phyloP scores from a whole-genome alignment of 352 stramenopile species.

The Phytophthora meadii region DNA sequence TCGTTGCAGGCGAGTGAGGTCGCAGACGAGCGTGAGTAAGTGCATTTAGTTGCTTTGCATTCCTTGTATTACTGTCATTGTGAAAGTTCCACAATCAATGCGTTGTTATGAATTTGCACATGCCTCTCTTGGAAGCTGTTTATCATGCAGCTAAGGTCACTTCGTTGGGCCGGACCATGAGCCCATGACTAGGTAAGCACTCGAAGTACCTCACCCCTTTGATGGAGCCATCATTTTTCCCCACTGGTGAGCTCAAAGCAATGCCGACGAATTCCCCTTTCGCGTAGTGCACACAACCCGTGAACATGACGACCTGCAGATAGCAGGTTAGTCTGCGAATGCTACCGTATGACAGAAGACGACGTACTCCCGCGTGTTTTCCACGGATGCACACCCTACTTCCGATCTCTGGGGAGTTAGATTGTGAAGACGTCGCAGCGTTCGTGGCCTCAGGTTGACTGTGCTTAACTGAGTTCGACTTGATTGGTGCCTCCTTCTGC shows the following conservation, averaged over 20 bases:
- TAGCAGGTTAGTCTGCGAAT: not conserved
- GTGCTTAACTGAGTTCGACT: not conserved
- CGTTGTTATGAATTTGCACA: slow-evolving; percentile 8
- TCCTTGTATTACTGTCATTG: slow-evolving; percentile 8
- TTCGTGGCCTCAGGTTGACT: slow-evolving; percentile 1
- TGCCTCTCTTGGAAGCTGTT: not conserved
- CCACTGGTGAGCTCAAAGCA: slow-evolving; percentile 55
- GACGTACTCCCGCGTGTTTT: slow-evolving; percentile 48
- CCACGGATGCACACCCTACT: slow-evolving; percentile 49
- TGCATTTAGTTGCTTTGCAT: not conserved
- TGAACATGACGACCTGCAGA: slow-evolving; percentile 63
- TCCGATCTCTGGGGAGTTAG: slow-evolving; percentile 24
- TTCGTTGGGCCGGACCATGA: slow-evolving; percentile 75
- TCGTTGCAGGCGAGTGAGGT: not conserved
- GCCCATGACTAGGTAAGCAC: slow-evolving; percentile 55
- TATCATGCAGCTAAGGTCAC: slow-evolving; percentile 31
- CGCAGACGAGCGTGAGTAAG: not conserved
- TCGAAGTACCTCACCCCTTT: slow-evolving; percentile 76
- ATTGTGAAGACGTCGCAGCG: not conserved
- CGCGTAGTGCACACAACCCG: slow-evolving; percentile 70
- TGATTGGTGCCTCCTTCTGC: not conserved
- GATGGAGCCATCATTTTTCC: slow-evolving; percentile 79
- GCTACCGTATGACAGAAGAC: not conserved
- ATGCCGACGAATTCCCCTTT: slow-evolving; percentile 79
- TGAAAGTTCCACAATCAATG: slow-evolving; percentile 12